Evolutionary conservation across 1,139 yeast genomes (phyloP).

Genomic region (Nakaseomyces bracarensis): DNA sequence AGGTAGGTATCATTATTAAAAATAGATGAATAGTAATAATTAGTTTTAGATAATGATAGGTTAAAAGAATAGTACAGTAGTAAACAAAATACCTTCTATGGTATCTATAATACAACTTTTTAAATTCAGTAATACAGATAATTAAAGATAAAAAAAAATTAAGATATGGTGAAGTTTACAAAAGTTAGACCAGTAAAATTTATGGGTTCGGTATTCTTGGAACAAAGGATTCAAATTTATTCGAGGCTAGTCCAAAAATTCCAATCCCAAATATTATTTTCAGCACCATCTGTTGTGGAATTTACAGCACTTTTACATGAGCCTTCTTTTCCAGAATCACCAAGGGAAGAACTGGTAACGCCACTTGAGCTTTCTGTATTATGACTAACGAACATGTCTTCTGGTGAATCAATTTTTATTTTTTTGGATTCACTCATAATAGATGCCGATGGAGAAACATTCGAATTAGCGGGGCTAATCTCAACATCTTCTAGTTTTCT

Average conservation of each 20-base stretch:
- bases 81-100: not conserved
- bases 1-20: no score
- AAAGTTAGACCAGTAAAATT: no score
- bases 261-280: slow-evolving; percentile 29
- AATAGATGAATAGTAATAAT: no score
- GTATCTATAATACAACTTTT: slow-evolving; percentile 3
- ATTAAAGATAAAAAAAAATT: not conserved
- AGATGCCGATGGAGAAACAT: slow-evolving; percentile 17
- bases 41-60: no score
- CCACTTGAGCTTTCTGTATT: slow-evolving; percentile 34
- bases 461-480: slow-evolving; percentile 27
- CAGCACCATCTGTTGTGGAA: slow-evolving; percentile 10
- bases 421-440: slow-evolving; percentile 30
- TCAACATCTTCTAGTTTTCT: slow-evolving; percentile 25
- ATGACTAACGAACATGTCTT: slow-evolving; percentile 38
- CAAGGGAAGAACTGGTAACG: not conserved
- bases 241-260: slow-evolving; percentile 21
- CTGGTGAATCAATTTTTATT: slow-evolving; percentile 32
- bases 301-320: slow-evolving; percentile 1
- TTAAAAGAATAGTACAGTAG: not conserved
- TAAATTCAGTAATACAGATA: not conserved
- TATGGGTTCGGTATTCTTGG: no score
- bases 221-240: slow-evolving; percentile 3
- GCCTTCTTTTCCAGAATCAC: slow-evolving; percentile 3
- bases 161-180: not conserved